A percentile compares a stretch with the other conserved stretches of the same genome.
These are phyloP conservation scores for Phytopythium sindhum DNA, from an alignment of 352 stramenopile species.

Conservation along the genomic window DNA sequence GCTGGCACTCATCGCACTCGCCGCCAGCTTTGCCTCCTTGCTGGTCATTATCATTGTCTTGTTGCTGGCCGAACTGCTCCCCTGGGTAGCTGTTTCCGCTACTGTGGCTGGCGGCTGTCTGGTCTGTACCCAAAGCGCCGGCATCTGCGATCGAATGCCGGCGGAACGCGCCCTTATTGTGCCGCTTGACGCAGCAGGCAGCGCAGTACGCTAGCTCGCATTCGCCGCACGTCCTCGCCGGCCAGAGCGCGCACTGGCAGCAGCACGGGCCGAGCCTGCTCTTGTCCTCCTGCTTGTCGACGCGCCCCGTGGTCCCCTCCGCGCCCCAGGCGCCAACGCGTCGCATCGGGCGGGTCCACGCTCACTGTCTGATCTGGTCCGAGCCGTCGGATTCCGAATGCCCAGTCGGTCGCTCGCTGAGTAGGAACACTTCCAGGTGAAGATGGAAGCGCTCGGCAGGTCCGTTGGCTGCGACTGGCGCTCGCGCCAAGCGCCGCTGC, in stretches of 20 bases:
- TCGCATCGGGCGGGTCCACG: background rate
- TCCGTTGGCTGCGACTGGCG: constrained; percentile 1
- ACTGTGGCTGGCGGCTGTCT: too few species aligned
- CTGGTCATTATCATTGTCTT: background rate
- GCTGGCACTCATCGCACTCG: constrained; percentile 47
- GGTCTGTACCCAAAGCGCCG: background rate
- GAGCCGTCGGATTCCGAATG: background rate
- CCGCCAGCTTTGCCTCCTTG: background rate
- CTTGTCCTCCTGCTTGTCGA: background rate
- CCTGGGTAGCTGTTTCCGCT: too few species aligned
- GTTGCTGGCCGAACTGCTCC: background rate
- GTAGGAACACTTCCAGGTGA: too few species aligned
- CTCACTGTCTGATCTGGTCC: background rate
- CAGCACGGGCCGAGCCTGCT: background rate
- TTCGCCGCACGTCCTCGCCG: constrained; percentile 15
- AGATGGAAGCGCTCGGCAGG: background rate
- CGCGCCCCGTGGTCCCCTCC: background rate
- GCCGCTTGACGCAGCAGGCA: constrained; percentile 6
- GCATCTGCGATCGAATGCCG: background rate
- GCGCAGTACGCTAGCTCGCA: constrained; percentile 39
- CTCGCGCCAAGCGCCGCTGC: background rate
- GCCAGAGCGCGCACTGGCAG: constrained; percentile 24
- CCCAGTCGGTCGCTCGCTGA: background rate
- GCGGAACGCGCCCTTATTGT: background rate
- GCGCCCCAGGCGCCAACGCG: background rate